These are phyloP conservation scores for Phalaenopsis equestris DNA, from an alignment of 106 monocot species.

Conservation along the genomic window DNA sequence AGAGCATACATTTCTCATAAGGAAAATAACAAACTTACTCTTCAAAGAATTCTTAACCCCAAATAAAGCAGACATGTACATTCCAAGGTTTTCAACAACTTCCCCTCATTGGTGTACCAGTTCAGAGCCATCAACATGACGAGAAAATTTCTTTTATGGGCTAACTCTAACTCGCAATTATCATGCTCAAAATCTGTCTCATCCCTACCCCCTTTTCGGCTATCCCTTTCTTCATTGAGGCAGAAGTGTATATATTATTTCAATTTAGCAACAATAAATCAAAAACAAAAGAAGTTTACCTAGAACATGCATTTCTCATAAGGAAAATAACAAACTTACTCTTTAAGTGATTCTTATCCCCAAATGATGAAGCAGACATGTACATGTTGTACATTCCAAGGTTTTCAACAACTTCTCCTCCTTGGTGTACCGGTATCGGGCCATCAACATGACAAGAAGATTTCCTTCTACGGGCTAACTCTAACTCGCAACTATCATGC, in stretches of 20 bases:
- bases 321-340: conserved; percentile 33
- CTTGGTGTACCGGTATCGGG: conserved; percentile 30
- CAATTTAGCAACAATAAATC: background rate
- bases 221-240: too few species aligned
- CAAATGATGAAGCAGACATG: conserved; percentile 57
- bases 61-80: too few species aligned
- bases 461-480: conserved; percentile 39
- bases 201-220: too few species aligned
- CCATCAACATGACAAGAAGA: conserved; percentile 48
- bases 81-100: too few species aligned
- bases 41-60: too few species aligned
- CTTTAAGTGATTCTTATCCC: conserved; percentile 77
- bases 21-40: too few species aligned
- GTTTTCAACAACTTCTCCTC: conserved; percentile 43
- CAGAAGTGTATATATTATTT: background rate
- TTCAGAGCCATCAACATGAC: too few species aligned
- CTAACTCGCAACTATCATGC: conserved; percentile 55
- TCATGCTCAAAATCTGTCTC: too few species aligned
- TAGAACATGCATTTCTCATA: background rate
- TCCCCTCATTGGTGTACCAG: too few species aligned
- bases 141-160: too few species aligned
- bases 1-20: too few species aligned
- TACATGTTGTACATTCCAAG: conserved; percentile 45
- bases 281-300: background rate
- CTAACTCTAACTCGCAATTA: too few species aligned